Evolutionary conservation across 345 rosid species (phyloP), one percentile per base, ranked within the genome.

Genomic region (Limnanthes douglasii): DNA sequence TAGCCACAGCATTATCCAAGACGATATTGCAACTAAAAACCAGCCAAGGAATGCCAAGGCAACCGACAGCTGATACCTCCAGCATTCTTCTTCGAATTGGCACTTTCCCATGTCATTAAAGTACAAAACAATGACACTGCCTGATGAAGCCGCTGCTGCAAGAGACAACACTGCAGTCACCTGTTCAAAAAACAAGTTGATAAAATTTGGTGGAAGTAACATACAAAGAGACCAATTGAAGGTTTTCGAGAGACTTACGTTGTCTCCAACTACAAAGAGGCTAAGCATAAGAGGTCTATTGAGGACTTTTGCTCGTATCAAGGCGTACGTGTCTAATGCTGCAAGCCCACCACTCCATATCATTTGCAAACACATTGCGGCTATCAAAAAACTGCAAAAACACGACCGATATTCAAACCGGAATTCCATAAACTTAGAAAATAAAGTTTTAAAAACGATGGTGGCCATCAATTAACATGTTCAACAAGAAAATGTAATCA

Each of bases 331-430:
- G 50, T 75, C 93, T 7, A 86, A 41, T 28, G 50, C 18, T 2
- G 83, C 85, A 11, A 86, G 93, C 27, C 82, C 76, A 6, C 55
- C 68, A 72, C 95, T 78, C 97, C 97, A 86, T 40, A 73, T 46
- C 5, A 69, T 36, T 71, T 82, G 93, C 50, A 86, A 54, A 51
- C 93, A 83, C 97, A 86, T 86, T 31, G 93, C 74, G 50, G 94
- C 88, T 32, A 82, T 67, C 41, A 82, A 57, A 45, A 62, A 82
- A 68, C 97, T 86, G 69, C 61, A 66, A 39, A 50, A n/a, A n/a
- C n/a, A n/a, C n/a, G n/a, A n/a, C n/a, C n/a, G n/a, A n/a, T n/a
- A n/a, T n/a, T n/a, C n/a, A n/a, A n/a, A n/a, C n/a, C n/a, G n/a
- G n/a, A n/a, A n/a, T n/a, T n/a, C n/a, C n/a, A n/a, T n/a, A n/a